Conservation (phyloP, 1,284 basidiomycete species). For the Coniophora puteana region DNA sequence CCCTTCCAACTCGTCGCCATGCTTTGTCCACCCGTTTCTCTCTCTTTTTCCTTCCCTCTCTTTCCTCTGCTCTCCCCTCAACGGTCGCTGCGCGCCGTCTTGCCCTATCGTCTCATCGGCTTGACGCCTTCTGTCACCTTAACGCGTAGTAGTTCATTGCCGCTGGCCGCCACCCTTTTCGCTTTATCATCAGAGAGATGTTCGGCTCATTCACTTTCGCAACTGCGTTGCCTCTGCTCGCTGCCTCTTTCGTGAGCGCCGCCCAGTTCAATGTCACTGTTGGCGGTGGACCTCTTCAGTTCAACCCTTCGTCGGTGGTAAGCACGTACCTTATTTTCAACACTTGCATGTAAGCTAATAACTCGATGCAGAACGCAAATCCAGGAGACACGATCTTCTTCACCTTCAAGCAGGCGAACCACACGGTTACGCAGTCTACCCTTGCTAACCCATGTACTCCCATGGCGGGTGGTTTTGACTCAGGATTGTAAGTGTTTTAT, state of each 20-base stretch:
- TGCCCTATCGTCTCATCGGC: too few species aligned
- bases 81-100: too few species aligned
- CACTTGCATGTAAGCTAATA: slow-evolving; percentile 1
- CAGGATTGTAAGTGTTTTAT: slow-evolving; percentile 47
- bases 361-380: slow-evolving; percentile 36
- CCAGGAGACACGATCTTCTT: slow-evolving; percentile 52
- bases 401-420: slow-evolving; percentile 57
- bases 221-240: slow-evolving; percentile 2
- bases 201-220: slow-evolving; percentile 5
- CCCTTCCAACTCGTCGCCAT: too few species aligned
- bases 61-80: too few species aligned
- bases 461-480: slow-evolving; percentile 45
- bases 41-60: too few species aligned
- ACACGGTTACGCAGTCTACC: slow-evolving; percentile 59
- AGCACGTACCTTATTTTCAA: slow-evolving; percentile 19
- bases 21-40: too few species aligned
- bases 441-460: slow-evolving; percentile 47
- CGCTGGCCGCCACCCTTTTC: too few species aligned
- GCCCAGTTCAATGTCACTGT: slow-evolving; percentile 46
- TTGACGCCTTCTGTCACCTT: too few species aligned
- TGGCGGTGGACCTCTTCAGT: slow-evolving; percentile 46
- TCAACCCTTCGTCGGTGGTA: slow-evolving; percentile 43
- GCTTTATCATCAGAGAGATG: too few species aligned
- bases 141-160: too few species aligned
- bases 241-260: slow-evolving; percentile 16